Evolutionary conservation across 768 basidiomycete species (phyloP).

Genomic region (Rhizopogon rudus): DNA sequence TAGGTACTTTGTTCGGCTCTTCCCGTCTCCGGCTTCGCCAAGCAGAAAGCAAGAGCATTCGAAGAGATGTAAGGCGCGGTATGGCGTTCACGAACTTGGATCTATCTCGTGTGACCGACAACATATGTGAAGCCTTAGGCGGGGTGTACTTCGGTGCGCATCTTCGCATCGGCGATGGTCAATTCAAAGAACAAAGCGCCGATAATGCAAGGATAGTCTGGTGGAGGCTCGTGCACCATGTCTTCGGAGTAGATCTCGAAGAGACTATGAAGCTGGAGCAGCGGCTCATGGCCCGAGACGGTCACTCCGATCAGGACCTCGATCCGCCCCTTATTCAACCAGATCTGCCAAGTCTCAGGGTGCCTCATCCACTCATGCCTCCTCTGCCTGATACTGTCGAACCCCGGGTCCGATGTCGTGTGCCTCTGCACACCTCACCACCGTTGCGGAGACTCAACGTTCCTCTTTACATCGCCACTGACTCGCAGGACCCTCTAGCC

Average conservation of each 20-base stretch:
- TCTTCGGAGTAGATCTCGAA: conserved; percentile 37
- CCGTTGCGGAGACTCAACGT: conserved; percentile 41
- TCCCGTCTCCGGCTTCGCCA: conserved; percentile 54
- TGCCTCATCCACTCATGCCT: conserved; percentile 23
- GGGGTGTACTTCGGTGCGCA: conserved; percentile 58
- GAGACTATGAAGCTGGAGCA: conserved; percentile 30
- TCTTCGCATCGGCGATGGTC: conserved; percentile 64
- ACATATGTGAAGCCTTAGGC: conserved; percentile 40
- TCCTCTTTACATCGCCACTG: conserved; percentile 66
- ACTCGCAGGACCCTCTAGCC: conserved; percentile 34
- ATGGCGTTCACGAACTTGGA: conserved; percentile 56
- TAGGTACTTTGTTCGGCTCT: conserved; percentile 77
- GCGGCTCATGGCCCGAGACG: background rate
- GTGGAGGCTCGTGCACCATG: conserved; percentile 48
- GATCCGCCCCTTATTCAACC: conserved; percentile 16
- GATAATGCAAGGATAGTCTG: conserved; percentile 46
- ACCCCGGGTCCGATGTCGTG: conserved; percentile 31
- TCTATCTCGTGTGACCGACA: conserved; percentile 38
- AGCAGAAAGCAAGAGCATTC: conserved; percentile 34
- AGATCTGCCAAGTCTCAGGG: conserved; percentile 14
- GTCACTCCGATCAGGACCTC: background rate
- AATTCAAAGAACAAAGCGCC: conserved; percentile 41
- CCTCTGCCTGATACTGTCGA: conserved; percentile 14
- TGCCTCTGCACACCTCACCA: conserved; percentile 28
- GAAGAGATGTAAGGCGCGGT: conserved; percentile 40